Evolutionary conservation across 768 basidiomycete species (phyloP).

Genomic region (Hebeloma cylindrosporum): DNA sequence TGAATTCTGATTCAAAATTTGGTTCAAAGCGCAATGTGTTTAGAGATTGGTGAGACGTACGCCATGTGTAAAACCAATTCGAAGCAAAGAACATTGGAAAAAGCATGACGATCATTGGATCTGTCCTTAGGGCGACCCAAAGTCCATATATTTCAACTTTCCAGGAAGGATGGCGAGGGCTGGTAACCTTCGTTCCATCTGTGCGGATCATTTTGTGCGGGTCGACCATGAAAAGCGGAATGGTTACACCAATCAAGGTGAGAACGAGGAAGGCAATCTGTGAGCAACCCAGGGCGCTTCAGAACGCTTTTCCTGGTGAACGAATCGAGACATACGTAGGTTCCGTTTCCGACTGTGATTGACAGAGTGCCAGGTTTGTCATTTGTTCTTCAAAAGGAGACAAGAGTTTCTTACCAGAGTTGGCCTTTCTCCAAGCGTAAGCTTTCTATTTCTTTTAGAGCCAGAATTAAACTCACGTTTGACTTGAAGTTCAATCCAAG

Average conservation of each 20-base stretch:
- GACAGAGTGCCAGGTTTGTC: too few relatives aligned
- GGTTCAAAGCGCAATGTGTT: conserved; percentile 17
- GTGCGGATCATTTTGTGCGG: conserved; percentile 72
- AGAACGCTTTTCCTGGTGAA: too few relatives aligned
- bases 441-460: conserved; percentile 9
- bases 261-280: conserved; percentile 78
- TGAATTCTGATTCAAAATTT: conserved; percentile 77
- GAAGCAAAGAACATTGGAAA: conserved; percentile 87
- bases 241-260: conserved; percentile 64
- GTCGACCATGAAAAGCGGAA: conserved; percentile 71
- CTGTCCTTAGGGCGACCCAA: conserved; percentile 63
- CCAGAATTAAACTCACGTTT: conserved; percentile 37
- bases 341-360: conserved; percentile 69
- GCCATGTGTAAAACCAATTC: conserved; percentile 88
- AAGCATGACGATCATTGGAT: conserved; percentile 70
- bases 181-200: conserved; percentile 67
- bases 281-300: not conserved
- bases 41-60: conserved; percentile 45
- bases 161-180: conserved; percentile 73
- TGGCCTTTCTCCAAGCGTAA: conserved; percentile 30
- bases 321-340: conserved; percentile 53
- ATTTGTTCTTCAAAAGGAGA: too few relatives aligned
- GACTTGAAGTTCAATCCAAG: conserved; percentile 70
- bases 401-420: conserved; percentile 45
- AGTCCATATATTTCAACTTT: conserved; percentile 71